Base-by-base conservation (phyloP, 805 yeast genomes). In the Cyberlindnera euphorbiiphila region DNA sequence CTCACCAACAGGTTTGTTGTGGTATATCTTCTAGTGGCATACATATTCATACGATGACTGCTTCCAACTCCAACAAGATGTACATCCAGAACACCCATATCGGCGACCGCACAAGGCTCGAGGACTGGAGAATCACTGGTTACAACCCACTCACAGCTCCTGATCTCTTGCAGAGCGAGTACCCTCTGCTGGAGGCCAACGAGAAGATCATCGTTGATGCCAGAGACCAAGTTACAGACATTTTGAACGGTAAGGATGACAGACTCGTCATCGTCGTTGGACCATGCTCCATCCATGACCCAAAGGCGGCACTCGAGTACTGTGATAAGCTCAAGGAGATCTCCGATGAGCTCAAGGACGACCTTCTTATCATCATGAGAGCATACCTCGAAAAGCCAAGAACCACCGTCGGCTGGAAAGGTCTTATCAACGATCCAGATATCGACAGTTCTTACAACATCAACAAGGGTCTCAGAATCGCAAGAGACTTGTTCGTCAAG, bases 341-440 rank as follows among this genome's bases (percentile, higher is more conserved):
- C 25, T 66, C 83, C 29, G 77, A 77, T 39, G 71, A 78, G 56
- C 69, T 84, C 46, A 71, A 81, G 47, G 78, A 75, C 32, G 96
- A 91, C 51, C 71, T 93, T 43, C 76, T 80, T 40, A 81, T 93
- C 42, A 81, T 93, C 45, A 93, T 93, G 98, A 81, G 98, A 68
- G 98, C 98, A 4, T 93, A 93, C 69, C 72, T 93, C 56, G 98
- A 91, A 64, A 91, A 91, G 66, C 98, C 98, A 53, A 80, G 98
- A 67, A 91, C 98, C 35, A 91, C 98, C 20, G 98, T 93, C 31
- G 98, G 98, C 43, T 91, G 98, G 98, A 91, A 91, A 68, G 98
- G 98, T 51, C 72, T 91, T 50, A 93, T 91, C 56, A 91, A 91
- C 61, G 98, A 91, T 63, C 98, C 98, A 22, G 96, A 93, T 56